Conservation (phyloP, 2,329 filamentous ascomycete genomes). For the Magnaporthiopsis poae region DNA sequence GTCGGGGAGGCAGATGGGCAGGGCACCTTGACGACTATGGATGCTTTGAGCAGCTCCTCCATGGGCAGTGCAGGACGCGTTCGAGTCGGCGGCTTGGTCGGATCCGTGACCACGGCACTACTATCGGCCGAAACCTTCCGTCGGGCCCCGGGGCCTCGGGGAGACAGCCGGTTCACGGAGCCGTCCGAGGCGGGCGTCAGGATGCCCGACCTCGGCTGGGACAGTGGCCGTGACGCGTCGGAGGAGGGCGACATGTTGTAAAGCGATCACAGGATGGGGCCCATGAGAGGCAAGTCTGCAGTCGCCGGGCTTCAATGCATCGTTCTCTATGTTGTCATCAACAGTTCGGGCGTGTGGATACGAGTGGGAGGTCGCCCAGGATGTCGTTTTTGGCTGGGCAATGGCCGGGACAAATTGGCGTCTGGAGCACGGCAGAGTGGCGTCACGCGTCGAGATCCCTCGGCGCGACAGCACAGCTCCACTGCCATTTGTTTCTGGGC, state of each 20-base stretch:
- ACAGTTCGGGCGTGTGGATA: background rate
- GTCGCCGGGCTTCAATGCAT: background rate
- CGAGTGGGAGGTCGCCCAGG: too few species aligned
- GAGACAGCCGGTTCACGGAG: constrained; percentile 23
- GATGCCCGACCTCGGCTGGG: constrained; percentile 22
- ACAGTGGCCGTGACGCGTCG: constrained; percentile 35
- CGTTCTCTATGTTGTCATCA: background rate
- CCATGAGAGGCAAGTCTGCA: background rate
- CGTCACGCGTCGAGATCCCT: background rate
- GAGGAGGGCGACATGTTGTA: constrained; percentile 16
- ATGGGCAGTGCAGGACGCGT: constrained; percentile 26
- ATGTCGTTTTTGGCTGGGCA: background rate
- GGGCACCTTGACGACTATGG: constrained; percentile 43
- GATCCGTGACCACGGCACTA: constrained; percentile 14
- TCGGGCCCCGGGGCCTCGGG: background rate
- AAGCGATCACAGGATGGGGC: constrained; percentile 8
- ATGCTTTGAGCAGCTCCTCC: constrained; percentile 40
- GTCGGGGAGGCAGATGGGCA: background rate
- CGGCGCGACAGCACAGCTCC: background rate
- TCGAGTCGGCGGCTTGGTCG: constrained; percentile 9
- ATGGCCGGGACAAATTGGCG: background rate
- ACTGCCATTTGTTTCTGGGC: background rate
- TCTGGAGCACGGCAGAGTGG: background rate
- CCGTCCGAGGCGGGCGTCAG: constrained; percentile 31
- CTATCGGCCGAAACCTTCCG: background rate